phyloP scores from a whole-genome alignment of 2,329 filamentous ascomycete species.

The Onygenales sp. region DNA sequence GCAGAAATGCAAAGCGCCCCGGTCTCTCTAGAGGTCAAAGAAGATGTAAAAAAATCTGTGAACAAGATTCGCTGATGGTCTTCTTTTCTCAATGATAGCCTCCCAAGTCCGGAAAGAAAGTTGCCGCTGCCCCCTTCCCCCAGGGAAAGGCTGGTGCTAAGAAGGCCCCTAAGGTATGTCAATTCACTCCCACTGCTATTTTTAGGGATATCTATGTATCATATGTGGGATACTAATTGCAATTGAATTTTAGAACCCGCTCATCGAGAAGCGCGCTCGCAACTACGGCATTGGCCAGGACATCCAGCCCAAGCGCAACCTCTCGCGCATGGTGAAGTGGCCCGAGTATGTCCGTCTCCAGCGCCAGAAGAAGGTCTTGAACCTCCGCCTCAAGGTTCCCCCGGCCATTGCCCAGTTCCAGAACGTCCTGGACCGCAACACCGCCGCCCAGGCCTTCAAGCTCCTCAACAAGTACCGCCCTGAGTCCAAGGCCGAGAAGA shows the following conservation, averaged over 20 bases:
- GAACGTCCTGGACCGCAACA: slow-evolving; percentile 93
- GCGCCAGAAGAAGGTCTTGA: slow-evolving; percentile 90
- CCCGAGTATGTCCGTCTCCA: slow-evolving; percentile 98
- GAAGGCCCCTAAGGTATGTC: slow-evolving; percentile 92
- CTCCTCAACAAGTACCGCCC: slow-evolving; percentile 99
- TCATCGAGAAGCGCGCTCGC: slow-evolving; percentile 93
- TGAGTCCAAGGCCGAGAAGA: slow-evolving; percentile 99
- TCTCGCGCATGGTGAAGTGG: slow-evolving; percentile 98
- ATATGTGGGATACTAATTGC: slow-evolving; percentile 8
- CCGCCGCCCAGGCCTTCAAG: slow-evolving; percentile 95
- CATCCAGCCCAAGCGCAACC: slow-evolving; percentile 92
- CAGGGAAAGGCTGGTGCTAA: slow-evolving; percentile 82
- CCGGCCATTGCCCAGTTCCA: slow-evolving; percentile 96
- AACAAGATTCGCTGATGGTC: slow-evolving; percentile 83
- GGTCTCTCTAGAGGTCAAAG: slow-evolving; percentile 86
- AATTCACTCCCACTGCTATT: background rate
- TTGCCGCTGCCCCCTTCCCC: slow-evolving; percentile 92
- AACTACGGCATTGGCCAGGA: slow-evolving; percentile 99
- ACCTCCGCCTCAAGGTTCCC: slow-evolving; percentile 96
- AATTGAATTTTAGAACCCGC: slow-evolving; percentile 65
- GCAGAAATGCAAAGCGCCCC: slow-evolving; percentile 45
- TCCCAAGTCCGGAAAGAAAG: slow-evolving; percentile 96
- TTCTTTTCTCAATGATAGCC: slow-evolving; percentile 99
- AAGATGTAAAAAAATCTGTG: slow-evolving; percentile 63
- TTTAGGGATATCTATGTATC: slow-evolving; percentile 12